Percentiles rank a stretch among this genome's conserved stretches.
These are phyloP conservation scores for Schizophyllum commune DNA, from an alignment of 1,284 basidiomycete species.

Conservation along the genomic window DNA sequence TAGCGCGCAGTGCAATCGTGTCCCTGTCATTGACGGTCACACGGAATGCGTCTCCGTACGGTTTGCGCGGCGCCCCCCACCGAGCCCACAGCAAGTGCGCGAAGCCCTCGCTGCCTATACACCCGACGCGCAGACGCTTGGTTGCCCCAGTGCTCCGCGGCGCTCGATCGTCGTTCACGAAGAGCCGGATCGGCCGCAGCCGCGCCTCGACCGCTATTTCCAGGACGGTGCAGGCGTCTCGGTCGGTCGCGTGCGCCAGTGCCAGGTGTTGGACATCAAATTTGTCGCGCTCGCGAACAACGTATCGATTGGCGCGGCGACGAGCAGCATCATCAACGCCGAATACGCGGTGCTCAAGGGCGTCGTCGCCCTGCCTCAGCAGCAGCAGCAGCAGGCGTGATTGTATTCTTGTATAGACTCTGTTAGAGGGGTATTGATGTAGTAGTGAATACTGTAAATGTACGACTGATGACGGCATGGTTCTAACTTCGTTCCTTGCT, in stretches of 20 bases:
- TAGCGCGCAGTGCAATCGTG: slow-evolving; percentile 88
- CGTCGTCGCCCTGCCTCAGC: background rate
- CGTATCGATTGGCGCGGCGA: slow-evolving; percentile 94
- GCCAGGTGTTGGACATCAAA: slow-evolving; percentile 90
- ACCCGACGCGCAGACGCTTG: slow-evolving; percentile 73
- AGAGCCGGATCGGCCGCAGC: slow-evolving; percentile 90
- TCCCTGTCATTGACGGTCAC: slow-evolving; percentile 92
- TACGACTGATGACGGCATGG: background rate
- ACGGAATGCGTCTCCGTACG: slow-evolving; percentile 83
- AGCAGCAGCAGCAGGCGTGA: background rate
- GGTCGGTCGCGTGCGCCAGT: slow-evolving; percentile 89
- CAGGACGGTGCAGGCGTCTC: slow-evolving; percentile 90
- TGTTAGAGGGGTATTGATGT: background rate
- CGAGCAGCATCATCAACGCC: slow-evolving; percentile 96
- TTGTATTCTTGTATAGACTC: background rate
- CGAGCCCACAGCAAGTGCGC: slow-evolving; percentile 82
- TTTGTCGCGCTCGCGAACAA: slow-evolving; percentile 95
- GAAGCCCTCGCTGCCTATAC: slow-evolving; percentile 74
- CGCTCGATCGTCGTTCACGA: slow-evolving; percentile 91
- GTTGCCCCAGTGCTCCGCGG: slow-evolving; percentile 81
- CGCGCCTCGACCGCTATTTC: slow-evolving; percentile 85
- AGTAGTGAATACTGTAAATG: background rate
- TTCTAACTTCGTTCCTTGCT: background rate
- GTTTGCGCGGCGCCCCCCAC: slow-evolving; percentile 77
- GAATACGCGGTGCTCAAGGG: slow-evolving; percentile 90